Evolutionary conservation across 169 alveolate species (phyloP), one percentile per base, ranked within the genome.

Genomic region (Babesia divergens): DNA sequence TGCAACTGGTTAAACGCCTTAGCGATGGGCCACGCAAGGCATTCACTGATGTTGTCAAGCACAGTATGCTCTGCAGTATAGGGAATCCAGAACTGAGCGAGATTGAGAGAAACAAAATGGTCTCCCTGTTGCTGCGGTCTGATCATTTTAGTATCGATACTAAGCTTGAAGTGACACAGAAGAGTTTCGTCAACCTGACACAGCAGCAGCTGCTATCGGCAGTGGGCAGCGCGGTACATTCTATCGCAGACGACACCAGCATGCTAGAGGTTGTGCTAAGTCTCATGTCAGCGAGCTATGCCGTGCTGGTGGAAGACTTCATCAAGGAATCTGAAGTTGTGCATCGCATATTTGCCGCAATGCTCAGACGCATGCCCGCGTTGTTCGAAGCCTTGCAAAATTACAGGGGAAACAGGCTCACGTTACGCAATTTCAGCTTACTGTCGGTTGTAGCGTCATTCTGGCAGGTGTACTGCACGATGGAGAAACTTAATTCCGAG

Each of bases 171-270:
- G 47, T 37, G 26, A 22, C 40, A 20, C 42, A 35, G 2, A 24
- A 8, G 7, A 28, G 18, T 8, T 44, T 60, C 38, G 72, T 62
- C 6, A 31, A 31, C 26, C 59, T 62, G 3, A 62, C 47, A 13
- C 58, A 59, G 20, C 54, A 9, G 24, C 72, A 62, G 42, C 59
- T 62, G 72, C 72, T 46, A 5, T 20, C 44, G 42, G 72, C 47
- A 6, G 72, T 62, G 26, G 59, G 31, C 7, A 35, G 40, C 59
- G 59, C 51, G 8, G 34, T 62, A 14, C 13, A 24, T 8, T 43
- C 47, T 35, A 50, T 26, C 11, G 34, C 1, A 6, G 59, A 46
- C 28, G 60, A 42, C n/a, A n/a, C 35, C 51, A 52, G 13, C 13
- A 29, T 59, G 4, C n/a, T 62, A 14, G 60, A 44, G 37, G 50